Evolutionary conservation across 139 green algal genomes (phyloP).

Genomic region (Tetradesmus obliquus): DNA sequence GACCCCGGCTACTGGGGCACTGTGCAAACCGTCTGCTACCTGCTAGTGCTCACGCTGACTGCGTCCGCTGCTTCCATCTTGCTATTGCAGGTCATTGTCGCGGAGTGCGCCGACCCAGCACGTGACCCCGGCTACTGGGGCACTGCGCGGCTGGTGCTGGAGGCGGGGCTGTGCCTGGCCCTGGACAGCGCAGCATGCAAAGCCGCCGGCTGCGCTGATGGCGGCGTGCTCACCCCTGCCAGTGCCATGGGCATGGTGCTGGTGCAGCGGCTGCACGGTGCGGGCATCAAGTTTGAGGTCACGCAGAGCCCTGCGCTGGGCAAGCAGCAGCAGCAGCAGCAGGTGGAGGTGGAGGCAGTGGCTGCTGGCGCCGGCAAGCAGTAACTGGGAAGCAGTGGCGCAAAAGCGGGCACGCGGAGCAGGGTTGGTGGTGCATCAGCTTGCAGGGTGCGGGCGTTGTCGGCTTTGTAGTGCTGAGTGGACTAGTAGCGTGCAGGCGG

Average conservation of each 20-base stretch:
- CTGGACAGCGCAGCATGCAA: slow-evolving; percentile 42
- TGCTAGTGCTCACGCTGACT: no score
- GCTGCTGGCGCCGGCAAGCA: neutral
- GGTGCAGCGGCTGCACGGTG: slow-evolving; percentile 61
- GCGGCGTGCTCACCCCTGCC: slow-evolving; percentile 79
- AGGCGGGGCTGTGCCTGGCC: slow-evolving; percentile 68
- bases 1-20: slow-evolving; percentile 79
- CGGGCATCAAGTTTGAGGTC: slow-evolving; percentile 40
- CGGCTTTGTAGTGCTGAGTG: no score
- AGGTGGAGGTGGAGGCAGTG: neutral
- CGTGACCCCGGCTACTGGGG: slow-evolving; percentile 78
- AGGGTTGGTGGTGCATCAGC: no score
- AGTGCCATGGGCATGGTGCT: slow-evolving; percentile 70
- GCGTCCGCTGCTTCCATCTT: no score
- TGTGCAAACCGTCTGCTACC: slow-evolving; percentile 61
- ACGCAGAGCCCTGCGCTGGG: slow-evolving; percentile 22
- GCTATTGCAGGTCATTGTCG: neutral
- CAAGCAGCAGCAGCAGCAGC: neutral
- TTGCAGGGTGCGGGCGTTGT: no score
- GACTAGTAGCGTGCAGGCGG: no score
- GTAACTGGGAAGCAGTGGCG: no score
- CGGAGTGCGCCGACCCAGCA: slow-evolving; percentile 36
- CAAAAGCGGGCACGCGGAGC: no score
- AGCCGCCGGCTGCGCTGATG: neutral
- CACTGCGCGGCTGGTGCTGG: slow-evolving; percentile 78